phyloP scores from a whole-genome alignment of 495 filamentous ascomycete species.

The Tuber microsphaerosporum region DNA sequence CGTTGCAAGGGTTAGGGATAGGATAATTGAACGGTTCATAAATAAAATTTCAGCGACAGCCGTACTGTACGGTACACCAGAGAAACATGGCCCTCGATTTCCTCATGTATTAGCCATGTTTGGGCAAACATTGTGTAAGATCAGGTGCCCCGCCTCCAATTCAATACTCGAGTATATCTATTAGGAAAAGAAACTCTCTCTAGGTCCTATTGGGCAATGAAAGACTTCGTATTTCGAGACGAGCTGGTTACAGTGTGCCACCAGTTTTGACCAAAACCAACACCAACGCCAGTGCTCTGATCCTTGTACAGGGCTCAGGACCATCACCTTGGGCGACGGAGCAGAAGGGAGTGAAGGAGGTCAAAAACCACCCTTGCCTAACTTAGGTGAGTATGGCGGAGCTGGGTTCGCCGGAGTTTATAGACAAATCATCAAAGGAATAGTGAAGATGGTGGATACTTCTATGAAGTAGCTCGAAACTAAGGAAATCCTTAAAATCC shows the following conservation, averaged over 20 bases:
- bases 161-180: neutral
- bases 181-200: neutral
- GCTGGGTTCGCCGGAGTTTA: neutral
- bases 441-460: neutral
- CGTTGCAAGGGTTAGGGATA: neutral
- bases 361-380: neutral
- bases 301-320: neutral
- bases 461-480: neutral
- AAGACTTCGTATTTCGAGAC: neutral
- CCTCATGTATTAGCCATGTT: neutral
- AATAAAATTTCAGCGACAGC: neutral
- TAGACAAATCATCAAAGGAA: neutral
- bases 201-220: neutral
- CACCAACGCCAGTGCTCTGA: neutral
- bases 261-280: neutral
- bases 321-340: neutral
- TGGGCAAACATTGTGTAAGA: neutral
- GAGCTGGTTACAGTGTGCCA: neutral
- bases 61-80: neutral
- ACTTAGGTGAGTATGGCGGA: neutral
- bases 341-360: neutral
- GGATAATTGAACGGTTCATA: neutral
- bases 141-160: neutral
- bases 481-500: neutral
- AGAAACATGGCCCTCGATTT: neutral